Percentiles rank a stretch among this genome's conserved stretches.
These are phyloP conservation scores for Tetracladium marchalianum DNA, from an alignment of 495 filamentous ascomycete species.

Conservation along the genomic window DNA sequence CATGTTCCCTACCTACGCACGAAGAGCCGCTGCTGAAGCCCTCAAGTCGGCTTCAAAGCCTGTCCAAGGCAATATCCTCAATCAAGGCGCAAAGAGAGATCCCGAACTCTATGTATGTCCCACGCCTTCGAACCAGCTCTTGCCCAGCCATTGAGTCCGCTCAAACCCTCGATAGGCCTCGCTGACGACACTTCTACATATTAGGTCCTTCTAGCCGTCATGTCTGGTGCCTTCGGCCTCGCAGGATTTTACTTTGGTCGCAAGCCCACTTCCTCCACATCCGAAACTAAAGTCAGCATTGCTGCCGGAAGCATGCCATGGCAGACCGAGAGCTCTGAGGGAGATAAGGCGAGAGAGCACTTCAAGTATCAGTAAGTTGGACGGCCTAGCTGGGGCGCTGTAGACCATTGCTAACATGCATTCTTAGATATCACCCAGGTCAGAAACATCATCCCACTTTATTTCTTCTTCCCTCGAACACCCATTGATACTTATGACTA, in stretches of 20 bases:
- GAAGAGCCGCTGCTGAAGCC: constrained; percentile 32
- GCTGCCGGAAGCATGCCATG: constrained; percentile 76
- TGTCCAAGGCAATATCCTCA: constrained; percentile 29
- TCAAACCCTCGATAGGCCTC: too few species aligned
- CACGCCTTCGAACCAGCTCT: background rate
- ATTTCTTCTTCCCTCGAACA: too few species aligned
- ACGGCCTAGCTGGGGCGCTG: too few species aligned
- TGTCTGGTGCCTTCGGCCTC: constrained; percentile 78
- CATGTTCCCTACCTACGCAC: constrained; percentile 45
- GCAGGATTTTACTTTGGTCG: constrained; percentile 84
- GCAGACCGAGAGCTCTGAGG: constrained; percentile 53
- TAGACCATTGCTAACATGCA: background rate
- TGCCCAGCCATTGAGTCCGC: background rate
- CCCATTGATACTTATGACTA: too few species aligned
- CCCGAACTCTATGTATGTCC: constrained; percentile 72
- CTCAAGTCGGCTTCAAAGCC: constrained; percentile 23
- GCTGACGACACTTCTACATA: background rate
- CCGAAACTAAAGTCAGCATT: constrained; percentile 68
- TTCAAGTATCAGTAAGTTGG: constrained; percentile 56
- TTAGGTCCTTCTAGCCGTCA: constrained; percentile 83
- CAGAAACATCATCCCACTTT: too few species aligned
- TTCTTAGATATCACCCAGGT: constrained; percentile 57
- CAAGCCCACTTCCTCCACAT: constrained; percentile 75
- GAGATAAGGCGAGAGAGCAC: constrained; percentile 36
- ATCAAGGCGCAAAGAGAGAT: constrained; percentile 61